These are phyloP conservation scores for Cicer bijugum DNA, from an alignment of 306 rosid species.

Conservation along the genomic window DNA sequence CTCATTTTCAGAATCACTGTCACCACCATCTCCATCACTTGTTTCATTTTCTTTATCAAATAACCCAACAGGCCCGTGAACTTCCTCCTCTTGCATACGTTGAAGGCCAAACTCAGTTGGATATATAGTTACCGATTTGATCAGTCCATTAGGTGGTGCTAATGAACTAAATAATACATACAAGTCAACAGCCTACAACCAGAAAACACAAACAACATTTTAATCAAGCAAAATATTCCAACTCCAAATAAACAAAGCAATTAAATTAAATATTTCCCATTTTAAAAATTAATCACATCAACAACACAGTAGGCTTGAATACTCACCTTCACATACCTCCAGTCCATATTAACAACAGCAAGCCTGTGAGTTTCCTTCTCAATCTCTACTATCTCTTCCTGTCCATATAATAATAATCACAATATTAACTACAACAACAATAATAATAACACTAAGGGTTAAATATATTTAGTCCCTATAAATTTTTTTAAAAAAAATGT, in stretches of 20 bases:
- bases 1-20: constrained; percentile 62
- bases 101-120: constrained; percentile 92
- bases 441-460: background rate
- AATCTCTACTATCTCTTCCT: constrained; percentile 66
- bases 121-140: constrained; percentile 77
- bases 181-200: constrained; percentile 76
- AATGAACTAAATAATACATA: constrained; percentile 72
- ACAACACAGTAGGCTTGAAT: background rate
- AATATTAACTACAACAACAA: background rate
- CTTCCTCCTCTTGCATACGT: constrained; percentile 88
- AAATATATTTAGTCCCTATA: no score
- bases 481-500: no score
- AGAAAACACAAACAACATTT: constrained; percentile 12
- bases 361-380: constrained; percentile 77
- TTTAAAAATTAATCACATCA: background rate
- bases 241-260: background rate
- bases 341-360: constrained; percentile 89
- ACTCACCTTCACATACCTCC: constrained; percentile 84
- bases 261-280: background rate
- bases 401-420: background rate
- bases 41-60: constrained; percentile 61
- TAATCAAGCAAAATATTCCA: constrained; percentile 31
- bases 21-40: constrained; percentile 49
- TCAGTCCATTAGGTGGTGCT: constrained; percentile 69
- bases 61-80: constrained; percentile 78